A percentile compares a stretch with the other conserved stretches of the same genome.
phyloP scores from a whole-genome alignment of 345 rosid species.

The Eucalyptus viminalis region DNA sequence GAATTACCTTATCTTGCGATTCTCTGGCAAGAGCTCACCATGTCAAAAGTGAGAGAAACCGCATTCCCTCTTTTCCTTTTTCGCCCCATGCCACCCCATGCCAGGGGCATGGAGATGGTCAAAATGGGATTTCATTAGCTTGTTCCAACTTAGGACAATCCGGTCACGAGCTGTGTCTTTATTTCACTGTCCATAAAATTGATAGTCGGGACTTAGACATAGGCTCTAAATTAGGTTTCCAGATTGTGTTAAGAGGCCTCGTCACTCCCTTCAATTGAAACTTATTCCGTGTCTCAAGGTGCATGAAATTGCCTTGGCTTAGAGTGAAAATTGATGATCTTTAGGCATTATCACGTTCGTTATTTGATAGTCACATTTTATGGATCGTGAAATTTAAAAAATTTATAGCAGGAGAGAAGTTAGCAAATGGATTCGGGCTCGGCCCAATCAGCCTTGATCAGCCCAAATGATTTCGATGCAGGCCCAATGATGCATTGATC shows the following conservation, averaged over 20 bases:
- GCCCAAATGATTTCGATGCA: not conserved
- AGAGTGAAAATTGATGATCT: not conserved
- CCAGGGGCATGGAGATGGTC: not conserved
- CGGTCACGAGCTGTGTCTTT: not conserved
- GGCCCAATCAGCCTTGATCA: not conserved
- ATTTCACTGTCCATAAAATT: not conserved
- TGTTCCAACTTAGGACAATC: not conserved
- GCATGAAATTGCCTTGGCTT: not conserved
- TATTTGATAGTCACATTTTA: not conserved
- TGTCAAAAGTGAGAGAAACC: not conserved
- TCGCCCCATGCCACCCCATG: not conserved
- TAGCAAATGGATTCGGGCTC: not conserved
- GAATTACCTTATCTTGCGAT: not conserved
- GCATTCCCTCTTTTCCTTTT: not conserved
- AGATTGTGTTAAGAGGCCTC: not conserved
- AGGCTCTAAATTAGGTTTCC: not conserved
- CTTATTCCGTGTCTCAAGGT: not conserved
- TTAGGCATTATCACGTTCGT: not conserved
- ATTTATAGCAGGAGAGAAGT: not conserved
- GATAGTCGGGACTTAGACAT: not conserved
- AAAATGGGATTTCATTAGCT: not conserved
- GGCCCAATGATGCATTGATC: not conserved
- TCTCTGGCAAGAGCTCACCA: not conserved
- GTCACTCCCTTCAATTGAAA: not conserved
- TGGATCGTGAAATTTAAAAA: not conserved